Base-by-base conservation (phyloP, 2,329 filamentous ascomycete species). In the Chaetomiaceae sp. region DNA sequence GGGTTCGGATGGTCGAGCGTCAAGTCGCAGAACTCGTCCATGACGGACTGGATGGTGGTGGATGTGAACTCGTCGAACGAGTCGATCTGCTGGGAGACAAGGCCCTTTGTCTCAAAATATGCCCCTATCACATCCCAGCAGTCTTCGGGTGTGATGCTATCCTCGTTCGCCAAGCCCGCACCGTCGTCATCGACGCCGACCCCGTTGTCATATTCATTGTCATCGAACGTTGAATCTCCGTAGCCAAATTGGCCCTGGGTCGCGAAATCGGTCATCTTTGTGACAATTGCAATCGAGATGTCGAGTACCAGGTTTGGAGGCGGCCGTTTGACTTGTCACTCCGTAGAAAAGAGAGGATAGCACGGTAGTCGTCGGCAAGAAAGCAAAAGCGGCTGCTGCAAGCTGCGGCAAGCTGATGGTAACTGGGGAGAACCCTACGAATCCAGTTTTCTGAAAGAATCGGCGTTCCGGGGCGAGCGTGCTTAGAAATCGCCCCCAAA, bases 111-210 rank as follows among this genome's bases (percentile, higher is more conserved):
- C 64, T 96, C 90, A 74, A 99, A 99, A 77, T 96, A 97, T 9
- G 94, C 88, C 52, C 89, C 90, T 69, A 99, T 97, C 66, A 97
- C 92, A 60, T 87, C 88, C 94, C 95, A 99, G 77, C 90, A 96
- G 73, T 99, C 95, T 75, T 97, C 94, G 56, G 91, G 89, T 23
- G 91, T 96, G 74, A 97, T 96, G 62, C 77, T 77, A 55, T 79
- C 74, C 32, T 82, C 84, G 57, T 87, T 84, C 54, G 80, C 82
- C 64, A 86, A 81, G 58, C 81, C 82, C 56, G 86, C 85, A 67
- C 90, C 89, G 58, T 84, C 80, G 48, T 80, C 77, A 51, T 84
- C 80, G 48, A 80, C 77, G 51, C 81, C 78, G 64, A 62, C 59
- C 40, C 62, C 64, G 48, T 66, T 66, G 57, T 70, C 68, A 69